Evolutionary conservation across 768 basidiomycete species (phyloP).

Genomic region (Melanogaster broomeanus): DNA sequence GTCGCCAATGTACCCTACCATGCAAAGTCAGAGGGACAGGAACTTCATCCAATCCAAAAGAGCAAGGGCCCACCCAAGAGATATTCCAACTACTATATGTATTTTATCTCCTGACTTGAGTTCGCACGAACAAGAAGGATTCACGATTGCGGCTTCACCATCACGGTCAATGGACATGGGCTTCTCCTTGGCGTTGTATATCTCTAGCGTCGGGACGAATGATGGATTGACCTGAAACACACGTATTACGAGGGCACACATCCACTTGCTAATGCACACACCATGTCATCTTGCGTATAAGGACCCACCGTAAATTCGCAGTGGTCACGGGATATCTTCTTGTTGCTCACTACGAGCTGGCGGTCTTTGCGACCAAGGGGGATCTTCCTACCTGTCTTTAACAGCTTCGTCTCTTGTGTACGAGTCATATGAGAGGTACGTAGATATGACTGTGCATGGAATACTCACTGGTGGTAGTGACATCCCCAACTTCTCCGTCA

Average conservation of each 20-base stretch:
- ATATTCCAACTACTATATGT: constrained; percentile 43
- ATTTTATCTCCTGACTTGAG: constrained; percentile 59
- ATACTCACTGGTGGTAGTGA: constrained; percentile 44
- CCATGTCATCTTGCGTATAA: constrained; percentile 54
- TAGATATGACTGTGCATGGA: constrained; percentile 22
- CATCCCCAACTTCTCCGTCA: constrained; percentile 40
- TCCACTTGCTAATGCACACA: constrained; percentile 35
- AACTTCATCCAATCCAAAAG: too few species aligned
- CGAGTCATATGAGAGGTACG: background rate
- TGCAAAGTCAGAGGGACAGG: constrained; percentile 1
- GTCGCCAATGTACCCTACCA: constrained; percentile 51
- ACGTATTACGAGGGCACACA: background rate
- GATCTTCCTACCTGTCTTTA: constrained; percentile 61
- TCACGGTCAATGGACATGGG: constrained; percentile 42
- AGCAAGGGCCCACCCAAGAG: constrained; percentile 44
- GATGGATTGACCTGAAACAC: constrained; percentile 48
- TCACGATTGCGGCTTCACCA: constrained; percentile 33
- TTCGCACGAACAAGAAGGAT: constrained; percentile 38
- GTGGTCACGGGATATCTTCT: constrained; percentile 66
- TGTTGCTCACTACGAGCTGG: constrained; percentile 53
- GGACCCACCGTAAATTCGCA: constrained; percentile 57
- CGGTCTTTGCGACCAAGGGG: constrained; percentile 57
- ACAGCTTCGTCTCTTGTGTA: constrained; percentile 52
- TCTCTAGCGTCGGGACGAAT: constrained; percentile 48
- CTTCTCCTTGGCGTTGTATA: constrained; percentile 52